phyloP scores from a whole-genome alignment of 192 early-diverging fungal genomes.

The Backusella sp. region DNA sequence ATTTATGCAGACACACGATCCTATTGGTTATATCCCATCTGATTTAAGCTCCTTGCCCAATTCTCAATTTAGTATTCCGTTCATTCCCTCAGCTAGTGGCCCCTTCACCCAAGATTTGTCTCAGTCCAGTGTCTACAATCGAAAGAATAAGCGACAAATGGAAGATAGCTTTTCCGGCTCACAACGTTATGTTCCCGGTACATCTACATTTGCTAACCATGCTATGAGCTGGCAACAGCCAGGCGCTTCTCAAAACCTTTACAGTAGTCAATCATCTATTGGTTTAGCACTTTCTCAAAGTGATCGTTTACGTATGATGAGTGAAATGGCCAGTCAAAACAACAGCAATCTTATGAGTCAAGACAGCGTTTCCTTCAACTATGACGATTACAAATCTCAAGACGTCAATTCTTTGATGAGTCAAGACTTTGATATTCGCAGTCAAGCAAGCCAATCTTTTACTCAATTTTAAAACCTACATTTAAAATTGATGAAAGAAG shows the following conservation, averaged over 20 bases:
- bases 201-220: slow-evolving; percentile 37
- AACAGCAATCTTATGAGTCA: slow-evolving; percentile 46
- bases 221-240: slow-evolving; percentile 24
- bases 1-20: slow-evolving; percentile 50
- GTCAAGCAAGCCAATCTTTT: slow-evolving; percentile 52
- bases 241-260: slow-evolving; percentile 50
- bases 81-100: slow-evolving; percentile 52
- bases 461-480: slow-evolving; percentile 46
- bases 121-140: slow-evolving; percentile 47
- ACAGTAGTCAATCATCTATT: slow-evolving; percentile 55
- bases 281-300: slow-evolving; percentile 54
- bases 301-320: slow-evolving; percentile 52
- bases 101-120: slow-evolving; percentile 65
- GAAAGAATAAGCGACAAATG: slow-evolving; percentile 41
- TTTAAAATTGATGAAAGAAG: slow-evolving; percentile 1
- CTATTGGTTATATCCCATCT: slow-evolving; percentile 50
- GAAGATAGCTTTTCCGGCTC: slow-evolving; percentile 5
- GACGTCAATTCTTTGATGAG: slow-evolving; percentile 53
- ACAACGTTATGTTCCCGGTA: slow-evolving; percentile 30
- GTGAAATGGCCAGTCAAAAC: slow-evolving; percentile 39
- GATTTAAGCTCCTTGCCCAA: slow-evolving; percentile 43
- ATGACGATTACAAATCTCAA: slow-evolving; percentile 60
- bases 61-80: slow-evolving; percentile 49
- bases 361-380: slow-evolving; percentile 47
- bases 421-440: slow-evolving; percentile 55